Conservation (phyloP, 2,329 filamentous ascomycete genomes). For the Tympanopsis confertula region DNA sequence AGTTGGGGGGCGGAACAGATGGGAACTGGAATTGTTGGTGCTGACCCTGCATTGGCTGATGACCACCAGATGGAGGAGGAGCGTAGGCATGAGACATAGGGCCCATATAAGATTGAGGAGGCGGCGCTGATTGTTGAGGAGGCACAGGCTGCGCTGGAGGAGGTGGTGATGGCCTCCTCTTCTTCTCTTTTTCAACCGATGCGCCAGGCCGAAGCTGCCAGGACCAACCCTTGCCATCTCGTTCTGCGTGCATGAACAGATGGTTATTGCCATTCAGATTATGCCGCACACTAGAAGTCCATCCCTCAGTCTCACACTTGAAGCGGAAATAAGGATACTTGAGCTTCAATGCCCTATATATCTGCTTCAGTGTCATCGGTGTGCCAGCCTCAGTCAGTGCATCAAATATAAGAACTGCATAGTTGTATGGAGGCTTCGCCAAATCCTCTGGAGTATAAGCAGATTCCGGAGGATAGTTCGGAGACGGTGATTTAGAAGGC, state of each 20-base stretch:
- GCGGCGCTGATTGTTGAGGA: too few species aligned
- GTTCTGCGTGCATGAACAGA: constrained; percentile 47
- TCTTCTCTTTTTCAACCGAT: constrained; percentile 46
- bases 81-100: not conserved
- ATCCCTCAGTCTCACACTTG: constrained; percentile 51
- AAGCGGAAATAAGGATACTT: constrained; percentile 50
- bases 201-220: constrained; percentile 48
- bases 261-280: constrained; percentile 45
- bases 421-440: constrained; percentile 48
- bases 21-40: not conserved
- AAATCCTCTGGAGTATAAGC: constrained; percentile 52
- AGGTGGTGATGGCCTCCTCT: constrained; percentile 30
- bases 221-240: constrained; percentile 49
- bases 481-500: constrained; percentile 45
- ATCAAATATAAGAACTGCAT: constrained; percentile 53
- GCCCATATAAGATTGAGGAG: constrained; percentile 12
- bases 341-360: constrained; percentile 51
- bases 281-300: constrained; percentile 57
- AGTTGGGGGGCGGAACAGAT: not conserved
- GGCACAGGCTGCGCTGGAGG: not conserved
- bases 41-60: not conserved
- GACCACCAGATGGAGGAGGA: too few species aligned
- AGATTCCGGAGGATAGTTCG: constrained; percentile 43
- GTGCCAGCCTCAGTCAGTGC: constrained; percentile 42
- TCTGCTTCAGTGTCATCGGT: constrained; percentile 53